Evolutionary conservation across 192 early-diverging fungal genomes (phyloP).

Genomic region (Coemansia umbellata): DNA sequence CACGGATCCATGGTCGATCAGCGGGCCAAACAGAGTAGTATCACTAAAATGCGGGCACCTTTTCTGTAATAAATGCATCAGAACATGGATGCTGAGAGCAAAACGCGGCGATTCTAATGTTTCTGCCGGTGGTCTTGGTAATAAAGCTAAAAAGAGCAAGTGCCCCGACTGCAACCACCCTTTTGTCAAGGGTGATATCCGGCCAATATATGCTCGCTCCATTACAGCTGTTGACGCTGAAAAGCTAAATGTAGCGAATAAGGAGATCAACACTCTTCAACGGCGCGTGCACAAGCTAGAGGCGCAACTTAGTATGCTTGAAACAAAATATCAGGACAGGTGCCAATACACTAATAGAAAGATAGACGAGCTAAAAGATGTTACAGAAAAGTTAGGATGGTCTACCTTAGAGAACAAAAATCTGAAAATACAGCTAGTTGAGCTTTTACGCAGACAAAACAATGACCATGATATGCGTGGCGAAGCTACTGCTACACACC

Average conservation of each 20-base stretch:
- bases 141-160: constrained; percentile 3
- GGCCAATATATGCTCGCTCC: constrained; percentile 23
- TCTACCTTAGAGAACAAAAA: constrained; percentile 13
- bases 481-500: too few species aligned
- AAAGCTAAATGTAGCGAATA: not conserved
- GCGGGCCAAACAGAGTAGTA: constrained; percentile 23
- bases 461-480: too few species aligned
- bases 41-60: constrained; percentile 44
- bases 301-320: not conserved
- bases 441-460: too few species aligned
- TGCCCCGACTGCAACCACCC: constrained; percentile 42
- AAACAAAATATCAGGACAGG: constrained; percentile 10
- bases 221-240: constrained; percentile 18
- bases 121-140: too few species aligned
- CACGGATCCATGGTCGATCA: constrained; percentile 28
- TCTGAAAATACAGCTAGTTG: not conserved
- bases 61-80: constrained; percentile 32
- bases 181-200: constrained; percentile 23
- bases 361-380: constrained; percentile 8
- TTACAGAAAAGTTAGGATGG: not conserved
- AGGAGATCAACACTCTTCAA: constrained; percentile 1
- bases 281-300: not conserved
- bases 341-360: constrained; percentile 11
- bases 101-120: not conserved
- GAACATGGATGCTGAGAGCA: constrained; percentile 24